Conservation (phyloP, 2,329 filamentous ascomycete species). For the Neofusicoccum sp. region DNA sequence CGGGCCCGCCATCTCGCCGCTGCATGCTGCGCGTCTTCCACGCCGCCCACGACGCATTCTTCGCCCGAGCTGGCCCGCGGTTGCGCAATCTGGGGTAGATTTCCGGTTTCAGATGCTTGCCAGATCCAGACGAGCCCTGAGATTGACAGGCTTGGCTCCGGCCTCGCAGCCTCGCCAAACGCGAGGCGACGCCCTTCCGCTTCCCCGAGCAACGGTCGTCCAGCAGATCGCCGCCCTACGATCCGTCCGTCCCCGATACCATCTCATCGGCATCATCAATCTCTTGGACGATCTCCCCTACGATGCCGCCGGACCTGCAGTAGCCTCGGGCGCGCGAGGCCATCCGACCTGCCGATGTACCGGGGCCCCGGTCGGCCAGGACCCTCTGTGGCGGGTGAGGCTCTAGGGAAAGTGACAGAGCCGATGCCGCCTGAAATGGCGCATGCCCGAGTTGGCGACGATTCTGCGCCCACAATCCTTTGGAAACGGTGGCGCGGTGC, state of each 20-base stretch:
- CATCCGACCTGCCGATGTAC: conserved; percentile 11
- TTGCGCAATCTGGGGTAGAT: conserved; percentile 19
- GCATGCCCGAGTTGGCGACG: conserved; percentile 16
- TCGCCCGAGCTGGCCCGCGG: not conserved
- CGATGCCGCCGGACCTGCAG: conserved; percentile 14
- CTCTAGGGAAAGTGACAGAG: conserved; percentile 14
- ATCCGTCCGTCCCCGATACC: not conserved
- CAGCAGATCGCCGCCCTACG: conserved; percentile 6
- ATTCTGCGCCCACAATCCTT: conserved; percentile 16
- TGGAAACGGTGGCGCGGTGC: conserved; percentile 15
- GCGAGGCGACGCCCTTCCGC: conserved; percentile 15
- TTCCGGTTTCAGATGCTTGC: conserved; percentile 16
- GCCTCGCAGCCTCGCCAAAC: conserved; percentile 3
- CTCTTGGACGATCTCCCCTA: not conserved
- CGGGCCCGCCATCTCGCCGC: not conserved
- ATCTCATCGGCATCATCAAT: conserved; percentile 9
- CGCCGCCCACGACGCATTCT: not conserved
- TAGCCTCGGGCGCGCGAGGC: conserved; percentile 10
- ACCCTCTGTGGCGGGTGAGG: conserved; percentile 2
- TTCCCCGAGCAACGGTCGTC: conserved; percentile 13
- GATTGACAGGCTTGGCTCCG: conserved; percentile 5
- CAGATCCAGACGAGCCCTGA: not conserved
- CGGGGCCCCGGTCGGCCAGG: not conserved
- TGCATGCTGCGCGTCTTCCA: not conserved
- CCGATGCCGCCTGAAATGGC: not conserved